Evolutionary conservation across 371 early-diverging fungal genomes (phyloP), one percentile per base, ranked within the genome.

Genomic region (Encephalitozoon intestinalis): DNA sequence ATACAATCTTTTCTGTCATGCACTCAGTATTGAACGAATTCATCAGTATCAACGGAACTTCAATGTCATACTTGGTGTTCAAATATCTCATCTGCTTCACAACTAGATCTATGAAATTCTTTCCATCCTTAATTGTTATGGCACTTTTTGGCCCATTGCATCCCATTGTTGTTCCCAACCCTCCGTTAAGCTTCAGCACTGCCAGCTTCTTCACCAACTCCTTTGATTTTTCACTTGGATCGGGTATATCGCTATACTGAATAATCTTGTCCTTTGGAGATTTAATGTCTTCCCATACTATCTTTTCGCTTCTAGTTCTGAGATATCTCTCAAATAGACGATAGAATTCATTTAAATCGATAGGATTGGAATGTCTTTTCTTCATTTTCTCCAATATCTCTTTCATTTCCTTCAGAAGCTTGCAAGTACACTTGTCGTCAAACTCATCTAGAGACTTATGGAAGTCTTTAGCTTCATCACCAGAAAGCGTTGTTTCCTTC

Each of bases 91-190:
- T 91, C 86, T 98, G 99, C 81, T 94, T 91, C 58, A 94, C 96
- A 71, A 92, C 92, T 71, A 98, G 87, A 84, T 98, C 97, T 75
- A 98, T 89, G 85, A 98, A 97, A 73, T 96, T 95, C 90, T 93
- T 91, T 31, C 92, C 91, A 80, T 95, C 94, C 80, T 94, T 90
- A 30, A 98, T 95, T 86, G 95, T 93, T 81, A 98, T 97, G 44
- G 93, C 96, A 70, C 86, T 82, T 86, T 98, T 98, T 70, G 98
- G 98, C n/a, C 97, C 98, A 70, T 93, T 92, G 81, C 94, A 95
- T 34, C 98, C 99, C 99, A 98, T 98, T 53, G 96, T 94, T 28
- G 97, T 97, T 71, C 97, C 99, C 39, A 97, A 89, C 73, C 97
- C 99, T 82, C 99, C 97, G 81, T 98, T 97, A 63, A 98, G 88